phyloP scores from a whole-genome alignment of 805 yeast genomes.

The Candida anglica region DNA sequence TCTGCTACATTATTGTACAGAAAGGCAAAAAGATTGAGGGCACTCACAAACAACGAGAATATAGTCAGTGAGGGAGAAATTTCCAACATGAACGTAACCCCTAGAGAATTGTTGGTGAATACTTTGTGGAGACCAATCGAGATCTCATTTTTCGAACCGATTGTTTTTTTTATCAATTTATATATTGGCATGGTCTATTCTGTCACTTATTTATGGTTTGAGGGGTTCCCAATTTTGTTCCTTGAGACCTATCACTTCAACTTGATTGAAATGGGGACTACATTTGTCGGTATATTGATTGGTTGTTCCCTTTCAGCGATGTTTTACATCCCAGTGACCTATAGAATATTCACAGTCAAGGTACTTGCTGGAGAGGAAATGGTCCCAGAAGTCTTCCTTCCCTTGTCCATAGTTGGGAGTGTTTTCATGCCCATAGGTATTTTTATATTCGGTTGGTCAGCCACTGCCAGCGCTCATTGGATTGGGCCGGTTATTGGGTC shows the following conservation, averaged over 20 bases:
- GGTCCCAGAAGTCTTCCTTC: slow-evolving; percentile 42
- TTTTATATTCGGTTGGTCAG: slow-evolving; percentile 50
- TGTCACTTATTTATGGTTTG: slow-evolving; percentile 52
- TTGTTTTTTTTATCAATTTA: slow-evolving; percentile 47
- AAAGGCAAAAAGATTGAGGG: slow-evolving; percentile 46
- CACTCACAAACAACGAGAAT: slow-evolving; percentile 45
- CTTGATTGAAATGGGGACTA: slow-evolving; percentile 41
- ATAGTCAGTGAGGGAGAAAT: slow-evolving; percentile 39
- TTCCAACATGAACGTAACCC: slow-evolving; percentile 18
- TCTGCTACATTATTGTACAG: slow-evolving; percentile 41
- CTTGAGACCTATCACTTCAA: slow-evolving; percentile 43
- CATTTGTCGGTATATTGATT: slow-evolving; percentile 43
- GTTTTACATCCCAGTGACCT: slow-evolving; percentile 21
- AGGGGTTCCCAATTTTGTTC: slow-evolving; percentile 59
- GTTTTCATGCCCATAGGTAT: slow-evolving; percentile 39
- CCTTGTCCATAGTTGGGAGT: slow-evolving; percentile 38
- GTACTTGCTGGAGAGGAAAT: slow-evolving; percentile 19
- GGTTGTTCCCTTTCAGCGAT: slow-evolving; percentile 43
- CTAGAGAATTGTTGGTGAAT: slow-evolving; percentile 16
- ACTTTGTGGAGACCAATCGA: slow-evolving; percentile 48
- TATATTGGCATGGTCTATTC: slow-evolving; percentile 53
- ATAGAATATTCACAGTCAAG: slow-evolving; percentile 18
- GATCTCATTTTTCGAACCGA: slow-evolving; percentile 51
- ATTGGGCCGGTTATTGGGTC: slow-evolving; percentile 45
- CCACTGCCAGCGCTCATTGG: slow-evolving; percentile 42